Percentiles rank a stretch among this genome's conserved stretches.
These are phyloP conservation scores for Backusella luteola DNA, from an alignment of 192 early-diverging fungal genomes.

Conservation along the genomic window DNA sequence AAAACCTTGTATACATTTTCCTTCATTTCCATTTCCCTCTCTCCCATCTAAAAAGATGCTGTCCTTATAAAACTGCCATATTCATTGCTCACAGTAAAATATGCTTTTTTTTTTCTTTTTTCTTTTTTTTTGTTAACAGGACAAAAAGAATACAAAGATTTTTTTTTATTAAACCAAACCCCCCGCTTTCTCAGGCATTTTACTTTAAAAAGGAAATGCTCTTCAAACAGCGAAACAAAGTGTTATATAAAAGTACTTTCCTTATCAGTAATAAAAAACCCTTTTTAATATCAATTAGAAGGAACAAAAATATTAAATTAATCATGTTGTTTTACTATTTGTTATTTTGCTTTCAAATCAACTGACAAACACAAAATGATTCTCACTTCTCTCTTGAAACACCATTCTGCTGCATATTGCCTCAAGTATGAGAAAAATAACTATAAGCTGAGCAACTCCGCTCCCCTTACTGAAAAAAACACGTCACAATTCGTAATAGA, in stretches of 20 bases:
- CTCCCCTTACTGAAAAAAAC: constrained; percentile 56
- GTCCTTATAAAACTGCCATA: too few species aligned
- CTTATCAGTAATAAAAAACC: neutral
- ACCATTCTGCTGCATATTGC: neutral
- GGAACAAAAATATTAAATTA: neutral
- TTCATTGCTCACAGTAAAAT: neutral
- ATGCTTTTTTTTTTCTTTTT: neutral
- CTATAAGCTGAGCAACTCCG: neutral
- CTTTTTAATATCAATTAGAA: neutral
- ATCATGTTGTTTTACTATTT: neutral
- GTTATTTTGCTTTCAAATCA: neutral
- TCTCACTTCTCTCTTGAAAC: neutral
- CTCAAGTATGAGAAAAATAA: neutral
- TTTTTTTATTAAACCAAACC: neutral
- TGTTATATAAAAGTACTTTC: neutral
- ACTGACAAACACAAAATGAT: neutral
- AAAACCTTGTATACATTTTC: neutral
- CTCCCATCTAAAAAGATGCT: neutral
- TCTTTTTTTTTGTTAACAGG: neutral
- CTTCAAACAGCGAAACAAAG: neutral
- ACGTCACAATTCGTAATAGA: neutral
- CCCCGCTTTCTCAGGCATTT: neutral
- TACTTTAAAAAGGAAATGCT: neutral
- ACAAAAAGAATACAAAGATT: neutral
- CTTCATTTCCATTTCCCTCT: neutral